phyloP scores from a whole-genome alignment of 352 stramenopile species.

The Pythium chondricola region DNA sequence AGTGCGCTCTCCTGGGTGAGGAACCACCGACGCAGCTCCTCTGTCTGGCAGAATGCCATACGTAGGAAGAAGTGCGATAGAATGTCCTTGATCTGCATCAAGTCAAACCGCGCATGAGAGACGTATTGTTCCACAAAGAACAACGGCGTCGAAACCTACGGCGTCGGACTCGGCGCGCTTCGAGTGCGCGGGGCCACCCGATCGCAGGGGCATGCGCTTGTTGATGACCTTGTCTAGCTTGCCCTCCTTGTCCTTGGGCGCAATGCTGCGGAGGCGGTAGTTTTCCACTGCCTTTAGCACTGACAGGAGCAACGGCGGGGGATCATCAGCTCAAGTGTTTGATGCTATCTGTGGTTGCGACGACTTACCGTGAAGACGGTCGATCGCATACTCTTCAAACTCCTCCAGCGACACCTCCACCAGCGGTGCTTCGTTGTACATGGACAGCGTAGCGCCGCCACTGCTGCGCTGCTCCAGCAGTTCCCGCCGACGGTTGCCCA shows the following conservation, averaged over 20 bases:
- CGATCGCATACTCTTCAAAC: conserved; percentile 97
- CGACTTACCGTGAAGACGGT: conserved; percentile 91
- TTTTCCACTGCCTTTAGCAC: conserved; percentile 86
- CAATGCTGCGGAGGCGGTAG: conserved; percentile 70
- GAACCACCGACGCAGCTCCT: conserved; percentile 98
- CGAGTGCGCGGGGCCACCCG: conserved; percentile 23
- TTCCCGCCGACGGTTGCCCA: conserved; percentile 65
- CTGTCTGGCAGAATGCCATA: conserved; percentile 96
- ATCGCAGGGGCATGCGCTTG: conserved; percentile 73
- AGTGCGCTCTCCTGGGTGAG: conserved; percentile 93
- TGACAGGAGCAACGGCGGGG: conserved; percentile 5
- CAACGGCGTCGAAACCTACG: conserved; percentile 20
- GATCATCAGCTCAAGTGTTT: neutral
- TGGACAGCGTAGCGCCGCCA: conserved; percentile 69
- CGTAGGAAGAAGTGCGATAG: conserved; percentile 98
- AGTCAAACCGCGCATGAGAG: neutral
- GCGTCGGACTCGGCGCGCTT: conserved; percentile 60
- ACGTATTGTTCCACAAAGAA: too few relatives aligned
- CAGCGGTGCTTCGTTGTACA: conserved; percentile 92
- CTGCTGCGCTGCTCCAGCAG: conserved; percentile 33
- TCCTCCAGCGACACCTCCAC: conserved; percentile 96
- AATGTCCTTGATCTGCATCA: conserved; percentile 78
- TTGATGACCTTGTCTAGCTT: conserved; percentile 84
- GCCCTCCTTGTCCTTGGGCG: conserved; percentile 60
- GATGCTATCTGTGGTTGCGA: too few relatives aligned